phyloP scores from a whole-genome alignment of 2,329 filamentous ascomycete genomes.

The Alternaria novae-zelandiae region DNA sequence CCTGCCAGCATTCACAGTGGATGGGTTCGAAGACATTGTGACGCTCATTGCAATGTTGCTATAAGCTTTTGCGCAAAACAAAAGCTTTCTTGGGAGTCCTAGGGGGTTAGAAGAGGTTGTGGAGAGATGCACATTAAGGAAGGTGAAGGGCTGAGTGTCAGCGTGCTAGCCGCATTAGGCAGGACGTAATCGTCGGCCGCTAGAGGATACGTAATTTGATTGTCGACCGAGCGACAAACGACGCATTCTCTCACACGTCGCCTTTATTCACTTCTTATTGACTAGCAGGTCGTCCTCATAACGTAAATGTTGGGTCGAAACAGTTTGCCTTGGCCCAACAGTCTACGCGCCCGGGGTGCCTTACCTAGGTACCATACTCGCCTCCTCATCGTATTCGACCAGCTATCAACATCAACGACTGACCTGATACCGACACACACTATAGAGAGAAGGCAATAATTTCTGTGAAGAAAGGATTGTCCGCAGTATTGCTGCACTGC shows the following conservation, averaged over 20 bases:
- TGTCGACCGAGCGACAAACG: not conserved
- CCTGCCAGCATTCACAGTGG: slow-evolving; percentile 4
- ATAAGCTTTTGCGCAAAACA: slow-evolving; percentile 1
- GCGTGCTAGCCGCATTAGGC: slow-evolving; percentile 7
- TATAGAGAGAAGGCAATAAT: not conserved
- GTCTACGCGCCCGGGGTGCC: not conserved
- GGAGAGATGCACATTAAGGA: slow-evolving; percentile 7
- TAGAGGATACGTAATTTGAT: slow-evolving; percentile 12
- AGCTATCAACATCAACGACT: not conserved
- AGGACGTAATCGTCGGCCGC: slow-evolving; percentile 8
- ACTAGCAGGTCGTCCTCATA: not conserved
- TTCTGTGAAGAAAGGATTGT: not conserved
- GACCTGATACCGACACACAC: not conserved
- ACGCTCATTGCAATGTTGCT: not conserved
- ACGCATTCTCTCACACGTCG: not conserved
- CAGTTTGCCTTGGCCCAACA: not conserved
- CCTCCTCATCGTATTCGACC: not conserved
- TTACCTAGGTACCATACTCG: not conserved
- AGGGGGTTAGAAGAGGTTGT: not conserved
- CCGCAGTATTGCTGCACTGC: not conserved
- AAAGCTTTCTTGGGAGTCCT: slow-evolving; percentile 7
- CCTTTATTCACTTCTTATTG: not conserved
- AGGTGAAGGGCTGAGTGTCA: slow-evolving; percentile 3
- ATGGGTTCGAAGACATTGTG: slow-evolving; percentile 10
- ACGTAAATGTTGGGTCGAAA: not conserved